These are phyloP conservation scores for Acacia acuminata DNA, from an alignment of 306 rosid species.

Conservation along the genomic window DNA sequence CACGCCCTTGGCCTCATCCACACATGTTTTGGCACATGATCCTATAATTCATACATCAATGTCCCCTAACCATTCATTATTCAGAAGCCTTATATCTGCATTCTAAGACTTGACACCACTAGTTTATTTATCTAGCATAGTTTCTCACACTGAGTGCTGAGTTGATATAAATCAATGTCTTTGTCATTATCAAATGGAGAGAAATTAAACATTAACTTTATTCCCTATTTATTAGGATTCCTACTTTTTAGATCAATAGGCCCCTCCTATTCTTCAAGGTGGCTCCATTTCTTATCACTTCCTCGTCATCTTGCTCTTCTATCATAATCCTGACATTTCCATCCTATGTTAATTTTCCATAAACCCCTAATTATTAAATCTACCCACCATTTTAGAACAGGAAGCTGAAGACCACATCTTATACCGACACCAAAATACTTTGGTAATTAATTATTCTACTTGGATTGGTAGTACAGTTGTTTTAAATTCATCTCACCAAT, in stretches of 20 bases:
- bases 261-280: slow-evolving; percentile 27
- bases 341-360: slow-evolving; percentile 3
- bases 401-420: neutral
- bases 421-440: neutral
- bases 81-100: neutral
- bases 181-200: slow-evolving; percentile 26
- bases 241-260: slow-evolving; percentile 32
- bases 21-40: slow-evolving; percentile 30
- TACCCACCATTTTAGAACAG: neutral
- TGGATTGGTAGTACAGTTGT: neutral
- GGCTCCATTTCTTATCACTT: slow-evolving; percentile 3
- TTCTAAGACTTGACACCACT: neutral
- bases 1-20: slow-evolving; percentile 33
- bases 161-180: neutral
- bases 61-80: neutral
- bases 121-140: neutral
- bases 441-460: neutral
- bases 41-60: slow-evolving; percentile 31
- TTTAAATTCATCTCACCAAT: neutral
- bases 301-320: neutral
- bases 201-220: slow-evolving; percentile 22
- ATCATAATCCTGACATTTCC: slow-evolving; percentile 24
- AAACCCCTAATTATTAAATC: neutral
- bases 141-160: neutral
- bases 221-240: slow-evolving; percentile 43